A percentile compares a stretch with the other conserved stretches of the same genome.
phyloP scores from a whole-genome alignment of 2,329 filamentous ascomycete genomes.

The Colletotrichum theobromicola region DNA sequence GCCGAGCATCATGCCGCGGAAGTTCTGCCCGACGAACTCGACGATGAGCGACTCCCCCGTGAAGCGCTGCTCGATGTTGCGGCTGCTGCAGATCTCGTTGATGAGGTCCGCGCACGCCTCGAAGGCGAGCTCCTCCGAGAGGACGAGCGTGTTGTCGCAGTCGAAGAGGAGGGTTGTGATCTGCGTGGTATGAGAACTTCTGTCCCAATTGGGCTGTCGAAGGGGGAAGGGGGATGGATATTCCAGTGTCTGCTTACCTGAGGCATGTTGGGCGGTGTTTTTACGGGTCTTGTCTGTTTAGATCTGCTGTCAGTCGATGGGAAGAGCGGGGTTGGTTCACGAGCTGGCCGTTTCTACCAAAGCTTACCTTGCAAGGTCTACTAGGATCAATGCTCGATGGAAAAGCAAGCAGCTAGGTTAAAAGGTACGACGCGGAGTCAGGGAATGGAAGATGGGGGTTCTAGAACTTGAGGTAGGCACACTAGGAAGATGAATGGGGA shows the following conservation, averaged over 20 bases:
- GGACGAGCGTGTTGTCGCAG: slow-evolving; percentile 90
- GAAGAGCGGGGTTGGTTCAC: background rate
- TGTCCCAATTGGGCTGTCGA: background rate
- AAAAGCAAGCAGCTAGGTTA: background rate
- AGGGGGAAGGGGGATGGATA: background rate
- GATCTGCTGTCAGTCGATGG: background rate
- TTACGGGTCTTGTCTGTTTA: background rate
- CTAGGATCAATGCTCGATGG: background rate
- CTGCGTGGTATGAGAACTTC: slow-evolving; percentile 33
- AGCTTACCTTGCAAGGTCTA: slow-evolving; percentile 2
- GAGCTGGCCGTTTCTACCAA: background rate
- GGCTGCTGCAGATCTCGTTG: slow-evolving; percentile 80
- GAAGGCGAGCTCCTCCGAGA: slow-evolving; percentile 90
- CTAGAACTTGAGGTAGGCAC: background rate
- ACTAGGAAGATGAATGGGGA: background rate
- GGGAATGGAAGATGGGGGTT: background rate
- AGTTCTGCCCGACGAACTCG: slow-evolving; percentile 94
- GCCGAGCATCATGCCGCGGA: slow-evolving; percentile 85
- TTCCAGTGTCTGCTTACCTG: slow-evolving; percentile 30
- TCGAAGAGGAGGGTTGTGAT: slow-evolving; percentile 78
- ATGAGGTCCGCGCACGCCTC: slow-evolving; percentile 88
- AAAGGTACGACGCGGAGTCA: background rate
- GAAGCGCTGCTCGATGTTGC: slow-evolving; percentile 71
- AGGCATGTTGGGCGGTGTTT: slow-evolving; percentile 34
- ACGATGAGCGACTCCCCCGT: slow-evolving; percentile 78